Percentiles rank a stretch among this genome's conserved stretches.
Conservation (phyloP, 2,329 filamentous ascomycete genomes). For the Apiospora pterosperma region DNA sequence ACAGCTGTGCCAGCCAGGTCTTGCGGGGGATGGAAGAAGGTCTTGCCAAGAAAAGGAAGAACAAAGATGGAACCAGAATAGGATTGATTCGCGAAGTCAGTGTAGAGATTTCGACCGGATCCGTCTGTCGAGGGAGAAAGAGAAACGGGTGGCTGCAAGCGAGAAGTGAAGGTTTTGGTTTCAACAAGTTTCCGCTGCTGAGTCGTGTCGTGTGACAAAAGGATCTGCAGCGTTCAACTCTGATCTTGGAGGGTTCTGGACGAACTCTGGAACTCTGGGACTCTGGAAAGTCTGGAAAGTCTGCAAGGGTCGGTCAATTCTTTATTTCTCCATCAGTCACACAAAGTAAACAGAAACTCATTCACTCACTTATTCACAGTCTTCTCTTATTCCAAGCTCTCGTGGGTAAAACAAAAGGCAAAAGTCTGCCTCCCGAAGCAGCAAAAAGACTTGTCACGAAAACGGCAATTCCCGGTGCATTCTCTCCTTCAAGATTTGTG, state of each 20-base stretch:
- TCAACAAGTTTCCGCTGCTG: not conserved
- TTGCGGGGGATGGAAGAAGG: too few relatives aligned
- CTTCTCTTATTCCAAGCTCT: too few relatives aligned
- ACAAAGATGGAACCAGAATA: not conserved
- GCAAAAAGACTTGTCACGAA: too few relatives aligned
- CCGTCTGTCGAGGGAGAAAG: not conserved
- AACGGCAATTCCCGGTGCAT: not conserved
- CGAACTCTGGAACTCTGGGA: not conserved
- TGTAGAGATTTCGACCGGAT: not conserved
- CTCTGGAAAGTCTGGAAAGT: too few relatives aligned
- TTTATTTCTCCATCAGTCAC: too few relatives aligned
- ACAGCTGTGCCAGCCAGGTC: not conserved
- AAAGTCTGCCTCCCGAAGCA: too few relatives aligned
- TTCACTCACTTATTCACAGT: too few relatives aligned
- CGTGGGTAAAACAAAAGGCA: too few relatives aligned
- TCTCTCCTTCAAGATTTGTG: not conserved
- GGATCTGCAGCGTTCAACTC: not conserved
- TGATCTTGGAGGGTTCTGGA: not conserved
- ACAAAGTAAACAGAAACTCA: too few relatives aligned
- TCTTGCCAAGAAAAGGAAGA: too few relatives aligned
- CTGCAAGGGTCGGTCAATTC: too few relatives aligned
- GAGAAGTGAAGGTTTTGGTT: not conserved
- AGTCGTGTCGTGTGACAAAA: constrained; percentile 1
- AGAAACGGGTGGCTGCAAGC: constrained; percentile 1
- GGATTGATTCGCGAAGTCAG: constrained; percentile 1